A percentile compares a stretch with the other conserved stretches of the same genome.
These are phyloP conservation scores for Hydnomerulius pinastri DNA, from an alignment of 768 basidiomycete species.

Conservation along the genomic window DNA sequence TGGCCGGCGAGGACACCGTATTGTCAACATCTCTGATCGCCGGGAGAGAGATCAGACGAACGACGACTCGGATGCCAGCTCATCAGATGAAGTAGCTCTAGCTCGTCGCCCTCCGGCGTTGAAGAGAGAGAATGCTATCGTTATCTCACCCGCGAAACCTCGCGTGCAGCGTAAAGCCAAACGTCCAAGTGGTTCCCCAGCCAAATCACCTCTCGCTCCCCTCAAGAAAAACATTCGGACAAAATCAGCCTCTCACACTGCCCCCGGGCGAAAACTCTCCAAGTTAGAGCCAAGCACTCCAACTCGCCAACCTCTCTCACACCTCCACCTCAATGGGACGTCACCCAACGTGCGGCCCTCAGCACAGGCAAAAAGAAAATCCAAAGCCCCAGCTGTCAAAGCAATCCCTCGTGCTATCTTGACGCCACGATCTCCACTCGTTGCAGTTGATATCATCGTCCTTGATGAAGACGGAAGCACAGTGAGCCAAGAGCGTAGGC, in stretches of 20 bases:
- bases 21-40: constrained; percentile 49
- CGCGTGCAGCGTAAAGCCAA: constrained; percentile 12
- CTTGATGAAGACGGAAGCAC: constrained; percentile 61
- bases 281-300: constrained; percentile 20
- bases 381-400: constrained; percentile 16
- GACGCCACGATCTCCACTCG: constrained; percentile 47
- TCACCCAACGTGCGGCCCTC: constrained; percentile 38
- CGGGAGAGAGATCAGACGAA: constrained; percentile 24
- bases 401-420: constrained; percentile 25
- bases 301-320: constrained; percentile 43
- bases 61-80: constrained; percentile 35
- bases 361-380: constrained; percentile 23
- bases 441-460: constrained; percentile 68
- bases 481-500: constrained; percentile 61
- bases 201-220: constrained; percentile 23
- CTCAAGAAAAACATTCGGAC: constrained; percentile 32
- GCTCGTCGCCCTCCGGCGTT: constrained; percentile 8
- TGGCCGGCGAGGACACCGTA: constrained; percentile 61
- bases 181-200: constrained; percentile 18
- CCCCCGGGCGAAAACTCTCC: constrained; percentile 15
- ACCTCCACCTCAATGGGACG: constrained; percentile 37
- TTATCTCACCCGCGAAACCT: constrained; percentile 23
- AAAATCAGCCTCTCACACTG: constrained; percentile 10
- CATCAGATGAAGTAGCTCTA: constrained; percentile 40
- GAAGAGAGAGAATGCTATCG: constrained; percentile 24